Conservation (phyloP, 1,284 basidiomycete genomes). For the Volvariella volvacea region DNA sequence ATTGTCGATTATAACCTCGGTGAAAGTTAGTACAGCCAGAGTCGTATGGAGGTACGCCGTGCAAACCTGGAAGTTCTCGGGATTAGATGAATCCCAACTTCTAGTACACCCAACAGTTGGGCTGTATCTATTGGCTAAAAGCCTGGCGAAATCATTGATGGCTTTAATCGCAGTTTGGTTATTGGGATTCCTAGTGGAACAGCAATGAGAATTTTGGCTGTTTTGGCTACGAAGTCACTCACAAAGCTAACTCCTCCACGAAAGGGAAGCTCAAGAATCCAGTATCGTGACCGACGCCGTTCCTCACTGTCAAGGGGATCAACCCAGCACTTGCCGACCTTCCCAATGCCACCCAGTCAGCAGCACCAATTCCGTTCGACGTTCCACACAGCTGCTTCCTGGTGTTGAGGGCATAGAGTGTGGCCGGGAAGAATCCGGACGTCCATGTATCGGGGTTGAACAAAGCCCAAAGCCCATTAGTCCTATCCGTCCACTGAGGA, state of each 20-base stretch:
- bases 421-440: constrained; percentile 60
- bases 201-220: constrained; percentile 1
- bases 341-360: constrained; percentile 48
- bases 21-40: background rate
- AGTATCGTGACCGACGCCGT: constrained; percentile 55
- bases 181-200: constrained; percentile 28
- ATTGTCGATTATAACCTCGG: constrained; percentile 65
- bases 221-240: constrained; percentile 12
- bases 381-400: constrained; percentile 41
- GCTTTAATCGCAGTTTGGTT: constrained; percentile 38
- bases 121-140: constrained; percentile 38
- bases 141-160: constrained; percentile 36
- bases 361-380: constrained; percentile 27
- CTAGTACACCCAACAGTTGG: constrained; percentile 40
- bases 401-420: constrained; percentile 50
- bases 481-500: constrained; percentile 50
- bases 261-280: constrained; percentile 67
- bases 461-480: constrained; percentile 42
- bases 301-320: constrained; percentile 38
- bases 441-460: constrained; percentile 58
- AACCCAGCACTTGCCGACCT: constrained; percentile 43
- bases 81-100: constrained; percentile 52
- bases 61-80: constrained; percentile 46
- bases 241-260: constrained; percentile 43
- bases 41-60: background rate